Conservation (phyloP, 2,329 filamentous ascomycete genomes). For the Gremmenia infestans region DNA sequence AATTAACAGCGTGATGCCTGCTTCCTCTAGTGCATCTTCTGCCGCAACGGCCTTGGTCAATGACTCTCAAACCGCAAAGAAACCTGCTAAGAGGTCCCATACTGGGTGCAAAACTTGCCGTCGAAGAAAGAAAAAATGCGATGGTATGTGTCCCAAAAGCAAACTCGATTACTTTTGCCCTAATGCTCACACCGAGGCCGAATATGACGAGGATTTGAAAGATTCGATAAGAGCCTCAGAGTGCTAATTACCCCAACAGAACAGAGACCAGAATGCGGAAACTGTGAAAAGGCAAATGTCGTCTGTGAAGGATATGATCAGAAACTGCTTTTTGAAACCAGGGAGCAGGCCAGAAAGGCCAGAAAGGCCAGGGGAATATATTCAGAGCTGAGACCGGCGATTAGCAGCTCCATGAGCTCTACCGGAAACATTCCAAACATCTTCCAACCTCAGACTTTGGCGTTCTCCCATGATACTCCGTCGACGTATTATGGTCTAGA, state of each 20-base stretch:
- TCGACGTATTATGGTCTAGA: neutral
- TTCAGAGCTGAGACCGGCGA: neutral
- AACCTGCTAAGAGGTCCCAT: conserved; percentile 1
- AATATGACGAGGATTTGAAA: neutral
- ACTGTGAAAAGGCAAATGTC: conserved; percentile 10
- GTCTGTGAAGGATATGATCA: conserved; percentile 13
- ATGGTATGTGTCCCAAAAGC: conserved; percentile 30
- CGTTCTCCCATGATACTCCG: neutral
- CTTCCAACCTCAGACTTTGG: neutral
- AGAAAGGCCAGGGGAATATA: neutral
- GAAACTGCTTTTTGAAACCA: neutral
- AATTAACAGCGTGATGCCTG: neutral
- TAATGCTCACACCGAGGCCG: neutral
- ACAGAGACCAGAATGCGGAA: conserved; percentile 3
- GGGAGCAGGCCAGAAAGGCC: neutral
- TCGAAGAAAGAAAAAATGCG: conserved; percentile 57
- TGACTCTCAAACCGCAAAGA: neutral
- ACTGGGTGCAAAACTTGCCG: conserved; percentile 44
- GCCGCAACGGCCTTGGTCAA: neutral
- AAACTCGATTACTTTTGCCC: neutral
- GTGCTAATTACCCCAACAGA: neutral
- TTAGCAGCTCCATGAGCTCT: neutral
- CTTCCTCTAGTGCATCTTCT: neutral
- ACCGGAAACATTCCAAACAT: neutral
- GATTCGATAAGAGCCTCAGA: neutral